Conservation (phyloP, 1,284 basidiomycete species). For the Moesziomyces sp. region DNA sequence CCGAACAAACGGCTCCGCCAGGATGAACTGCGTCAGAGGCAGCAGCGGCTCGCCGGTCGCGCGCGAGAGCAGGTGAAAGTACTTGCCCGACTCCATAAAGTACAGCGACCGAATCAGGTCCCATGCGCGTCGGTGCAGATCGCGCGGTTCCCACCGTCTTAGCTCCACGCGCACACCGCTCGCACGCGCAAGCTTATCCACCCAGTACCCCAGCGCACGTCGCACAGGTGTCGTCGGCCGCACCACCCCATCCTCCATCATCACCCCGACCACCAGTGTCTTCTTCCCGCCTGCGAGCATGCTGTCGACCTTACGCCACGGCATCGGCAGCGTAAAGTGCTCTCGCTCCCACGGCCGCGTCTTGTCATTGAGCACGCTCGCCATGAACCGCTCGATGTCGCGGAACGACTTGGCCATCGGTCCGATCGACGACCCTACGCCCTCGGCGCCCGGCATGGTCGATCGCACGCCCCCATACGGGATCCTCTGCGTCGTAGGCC, state of each 20-base stretch:
- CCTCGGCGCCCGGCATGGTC: conserved; percentile 50
- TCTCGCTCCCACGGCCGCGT: conserved; percentile 40
- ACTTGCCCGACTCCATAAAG: conserved; percentile 49
- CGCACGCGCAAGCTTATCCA: conserved; percentile 13
- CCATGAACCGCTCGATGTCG: conserved; percentile 50
- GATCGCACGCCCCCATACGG: conserved; percentile 32
- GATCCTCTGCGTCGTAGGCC: conserved; percentile 39
- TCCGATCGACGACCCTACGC: conserved; percentile 32
- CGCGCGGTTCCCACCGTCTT: conserved; percentile 21
- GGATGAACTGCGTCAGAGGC: conserved; percentile 43
- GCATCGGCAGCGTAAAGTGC: conserved; percentile 15
- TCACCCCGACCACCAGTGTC: conserved; percentile 28
- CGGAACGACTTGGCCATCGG: conserved; percentile 30
- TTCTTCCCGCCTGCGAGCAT: conserved; percentile 5
- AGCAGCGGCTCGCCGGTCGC: conserved; percentile 46
- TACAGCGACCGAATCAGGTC: conserved; percentile 48
- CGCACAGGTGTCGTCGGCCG: conserved; percentile 29
- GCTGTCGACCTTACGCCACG: conserved; percentile 34
- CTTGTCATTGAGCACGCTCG: conserved; percentile 25
- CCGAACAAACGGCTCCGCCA: conserved; percentile 33
- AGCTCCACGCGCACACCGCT: conserved; percentile 18
- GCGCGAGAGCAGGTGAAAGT: conserved; percentile 31
- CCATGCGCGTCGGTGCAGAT: conserved; percentile 41
- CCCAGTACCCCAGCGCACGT: conserved; percentile 28
- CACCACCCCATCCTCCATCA: conserved; percentile 42